Evolutionary conservation across 1,139 yeast species (phyloP).

Genomic region (Hansenula sp.): DNA sequence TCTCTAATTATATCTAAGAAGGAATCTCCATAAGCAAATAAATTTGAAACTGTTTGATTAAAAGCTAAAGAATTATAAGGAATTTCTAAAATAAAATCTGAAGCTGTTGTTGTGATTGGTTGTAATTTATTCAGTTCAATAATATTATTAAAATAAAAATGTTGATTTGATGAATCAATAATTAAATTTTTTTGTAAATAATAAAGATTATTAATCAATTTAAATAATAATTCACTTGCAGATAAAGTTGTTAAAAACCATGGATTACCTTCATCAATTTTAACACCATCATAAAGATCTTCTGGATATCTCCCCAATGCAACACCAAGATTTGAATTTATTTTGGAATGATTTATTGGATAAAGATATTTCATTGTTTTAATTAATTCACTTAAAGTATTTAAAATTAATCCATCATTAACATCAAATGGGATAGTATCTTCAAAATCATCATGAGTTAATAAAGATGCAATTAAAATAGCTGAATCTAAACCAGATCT

Average conservation of each 20-base stretch:
- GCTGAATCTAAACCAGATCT: slow-evolving; percentile 83
- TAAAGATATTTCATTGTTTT: slow-evolving; percentile 68
- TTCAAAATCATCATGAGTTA: slow-evolving; percentile 52
- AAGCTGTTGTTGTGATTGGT: slow-evolving; percentile 3
- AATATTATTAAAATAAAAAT: slow-evolving; percentile 26
- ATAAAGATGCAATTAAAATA: slow-evolving; percentile 60
- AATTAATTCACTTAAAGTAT: slow-evolving; percentile 54
- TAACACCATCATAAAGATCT: slow-evolving; percentile 82
- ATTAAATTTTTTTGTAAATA: slow-evolving; percentile 29
- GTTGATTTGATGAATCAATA: slow-evolving; percentile 19
- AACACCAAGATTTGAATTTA: slow-evolving; percentile 47
- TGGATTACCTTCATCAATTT: slow-evolving; percentile 79
- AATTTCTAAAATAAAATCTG: slow-evolving; percentile 12
- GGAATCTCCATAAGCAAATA: slow-evolving; percentile 66
- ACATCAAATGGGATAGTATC: slow-evolving; percentile 52
- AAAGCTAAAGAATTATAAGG: slow-evolving; percentile 46
- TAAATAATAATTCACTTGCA: slow-evolving; percentile 48
- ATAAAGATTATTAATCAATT: slow-evolving; percentile 31
- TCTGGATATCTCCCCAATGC: slow-evolving; percentile 94
- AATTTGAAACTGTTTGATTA: slow-evolving; percentile 37
- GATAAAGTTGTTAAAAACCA: slow-evolving; percentile 91
- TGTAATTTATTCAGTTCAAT: slow-evolving; percentile 7
- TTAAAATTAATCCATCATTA: slow-evolving; percentile 48
- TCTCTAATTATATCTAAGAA: slow-evolving; percentile 66
- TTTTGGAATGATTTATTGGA: slow-evolving; percentile 60